Evolutionary conservation across 345 rosid species (phyloP).

Genomic region (Pugionium cornutum): DNA sequence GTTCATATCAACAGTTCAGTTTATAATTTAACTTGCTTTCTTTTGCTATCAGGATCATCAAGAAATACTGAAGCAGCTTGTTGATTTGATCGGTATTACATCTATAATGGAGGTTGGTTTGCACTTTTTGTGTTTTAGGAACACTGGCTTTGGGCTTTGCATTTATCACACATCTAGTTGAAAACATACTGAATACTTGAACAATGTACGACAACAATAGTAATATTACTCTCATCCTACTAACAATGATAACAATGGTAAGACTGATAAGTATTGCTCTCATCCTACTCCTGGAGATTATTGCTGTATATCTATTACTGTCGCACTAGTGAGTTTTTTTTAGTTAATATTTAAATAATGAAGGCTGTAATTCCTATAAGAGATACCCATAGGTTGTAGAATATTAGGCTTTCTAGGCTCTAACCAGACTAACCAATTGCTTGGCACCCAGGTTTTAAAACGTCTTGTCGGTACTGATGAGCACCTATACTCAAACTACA

Average conservation of each 20-base stretch:
- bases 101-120: slow-evolving; percentile 91
- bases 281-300: slow-evolving; percentile 5
- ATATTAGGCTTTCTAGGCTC: neutral
- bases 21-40: slow-evolving; percentile 31
- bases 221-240: neutral
- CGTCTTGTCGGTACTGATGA: slow-evolving; percentile 91
- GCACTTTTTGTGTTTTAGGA: slow-evolving; percentile 16
- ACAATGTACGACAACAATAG: slow-evolving; percentile 5
- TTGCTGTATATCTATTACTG: slow-evolving; percentile 8
- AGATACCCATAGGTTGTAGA: neutral
- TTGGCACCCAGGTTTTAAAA: slow-evolving; percentile 65
- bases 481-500: slow-evolving; percentile 69
- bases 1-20: slow-evolving; percentile 4
- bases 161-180: slow-evolving; percentile 6
- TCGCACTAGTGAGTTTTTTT: neutral
- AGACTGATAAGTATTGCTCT: slow-evolving; percentile 16
- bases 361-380: slow-evolving; percentile 15
- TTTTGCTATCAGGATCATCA: slow-evolving; percentile 66
- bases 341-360: slow-evolving; percentile 6
- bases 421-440: slow-evolving; percentile 15
- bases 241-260: slow-evolving; percentile 5
- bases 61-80: slow-evolving; percentile 64
- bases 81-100: slow-evolving; percentile 89
- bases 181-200: slow-evolving; percentile 18
- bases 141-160: slow-evolving; percentile 5